A percentile compares a stretch with the other conserved stretches of the same genome.
Evolutionary conservation across 306 rosid species (phyloP).

Genomic region (Pterocarpus santalinus): DNA sequence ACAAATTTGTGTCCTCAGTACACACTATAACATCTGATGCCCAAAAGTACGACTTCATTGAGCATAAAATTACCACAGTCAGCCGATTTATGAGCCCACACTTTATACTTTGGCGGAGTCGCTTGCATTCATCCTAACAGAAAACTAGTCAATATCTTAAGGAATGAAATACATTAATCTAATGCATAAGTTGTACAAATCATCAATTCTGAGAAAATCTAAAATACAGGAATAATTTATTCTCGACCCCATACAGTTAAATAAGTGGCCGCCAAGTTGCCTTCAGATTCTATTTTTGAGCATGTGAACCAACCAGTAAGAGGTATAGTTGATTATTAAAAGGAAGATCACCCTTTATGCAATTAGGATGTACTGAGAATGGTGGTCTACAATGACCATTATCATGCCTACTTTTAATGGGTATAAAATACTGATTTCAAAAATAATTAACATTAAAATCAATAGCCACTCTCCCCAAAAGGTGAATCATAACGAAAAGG

Average conservation of each 20-base stretch:
- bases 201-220: constrained; percentile 13
- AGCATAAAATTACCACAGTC: constrained; percentile 77
- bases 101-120: constrained; percentile 97
- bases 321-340: constrained; percentile 17
- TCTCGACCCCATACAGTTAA: constrained; percentile 29
- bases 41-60: constrained; percentile 36
- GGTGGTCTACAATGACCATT: constrained; percentile 16
- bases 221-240: constrained; percentile 15
- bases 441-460: background rate
- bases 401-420: constrained; percentile 30
- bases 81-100: constrained; percentile 91
- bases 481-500: constrained; percentile 12
- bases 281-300: constrained; percentile 23
- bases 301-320: constrained; percentile 15
- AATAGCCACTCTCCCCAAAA: constrained; percentile 12
- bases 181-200: constrained; percentile 1
- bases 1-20: constrained; percentile 49
- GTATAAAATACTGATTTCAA: constrained; percentile 23
- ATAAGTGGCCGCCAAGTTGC: constrained; percentile 11
- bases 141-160: constrained; percentile 37
- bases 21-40: constrained; percentile 21
- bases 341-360: constrained; percentile 31
- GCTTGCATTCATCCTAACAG: constrained; percentile 96
- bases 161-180: constrained; percentile 20
- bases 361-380: constrained; percentile 27